Conservation (phyloP, 2,329 filamentous ascomycete genomes). For the Hymenoscyphus linearis region DNA sequence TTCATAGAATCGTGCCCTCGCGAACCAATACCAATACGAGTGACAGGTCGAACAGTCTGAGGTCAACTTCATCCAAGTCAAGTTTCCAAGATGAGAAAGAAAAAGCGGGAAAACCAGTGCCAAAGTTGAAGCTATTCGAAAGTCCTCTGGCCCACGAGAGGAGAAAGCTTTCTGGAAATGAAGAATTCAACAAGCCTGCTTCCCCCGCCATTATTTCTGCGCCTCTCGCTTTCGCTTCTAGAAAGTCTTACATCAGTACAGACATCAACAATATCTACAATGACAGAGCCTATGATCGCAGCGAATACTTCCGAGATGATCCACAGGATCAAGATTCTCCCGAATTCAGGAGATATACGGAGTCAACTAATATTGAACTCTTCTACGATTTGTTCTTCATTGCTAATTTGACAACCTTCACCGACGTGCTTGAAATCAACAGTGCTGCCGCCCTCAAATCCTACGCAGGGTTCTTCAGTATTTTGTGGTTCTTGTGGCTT, state of each 20-base stretch:
- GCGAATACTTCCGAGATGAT: neutral
- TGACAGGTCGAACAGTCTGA: neutral
- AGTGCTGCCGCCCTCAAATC: slow-evolving; percentile 40
- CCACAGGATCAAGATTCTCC: neutral
- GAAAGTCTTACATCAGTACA: neutral
- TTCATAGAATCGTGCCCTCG: too few relatives aligned
- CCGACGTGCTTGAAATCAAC: slow-evolving; percentile 49
- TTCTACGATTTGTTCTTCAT: slow-evolving; percentile 59
- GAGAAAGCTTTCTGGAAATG: neutral
- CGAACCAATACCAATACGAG: too few relatives aligned
- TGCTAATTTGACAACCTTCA: slow-evolving; percentile 54
- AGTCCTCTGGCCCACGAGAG: slow-evolving; percentile 15
- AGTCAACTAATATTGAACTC: slow-evolving; percentile 32
- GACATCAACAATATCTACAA: neutral
- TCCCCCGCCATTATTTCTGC: slow-evolving; percentile 9
- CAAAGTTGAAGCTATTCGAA: slow-evolving; percentile 17
- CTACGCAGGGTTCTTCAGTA: slow-evolving; percentile 48
- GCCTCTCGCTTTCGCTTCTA: slow-evolving; percentile 1
- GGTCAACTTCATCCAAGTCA: neutral
- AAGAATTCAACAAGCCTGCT: neutral
- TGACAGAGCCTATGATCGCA: neutral
- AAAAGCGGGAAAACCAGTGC: too few relatives aligned
- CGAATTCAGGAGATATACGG: slow-evolving; percentile 11
- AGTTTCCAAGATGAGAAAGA: too few relatives aligned
- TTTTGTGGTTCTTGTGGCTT: slow-evolving; percentile 52